phyloP scores from a whole-genome alignment of 2,329 filamentous ascomycete species.

The Metarhizium anisopliae region DNA sequence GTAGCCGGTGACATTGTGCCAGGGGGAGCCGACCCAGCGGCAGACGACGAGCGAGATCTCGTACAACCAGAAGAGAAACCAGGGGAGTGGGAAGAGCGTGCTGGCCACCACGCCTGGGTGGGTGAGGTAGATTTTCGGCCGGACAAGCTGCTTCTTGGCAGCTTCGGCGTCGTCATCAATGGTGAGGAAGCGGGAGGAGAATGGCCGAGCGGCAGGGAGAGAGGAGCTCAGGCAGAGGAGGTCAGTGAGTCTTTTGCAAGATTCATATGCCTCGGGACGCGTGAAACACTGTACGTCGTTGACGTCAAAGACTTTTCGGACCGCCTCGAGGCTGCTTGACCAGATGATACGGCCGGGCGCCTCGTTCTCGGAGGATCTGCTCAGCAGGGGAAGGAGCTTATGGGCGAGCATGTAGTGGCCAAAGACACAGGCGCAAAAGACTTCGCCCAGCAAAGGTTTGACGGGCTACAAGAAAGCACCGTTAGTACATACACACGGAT shows the following conservation, averaged over 20 bases:
- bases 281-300: conserved; percentile 70
- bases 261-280: conserved; percentile 65
- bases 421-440: conserved; percentile 90
- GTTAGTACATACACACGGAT: neutral
- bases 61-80: conserved; percentile 63
- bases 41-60: conserved; percentile 57
- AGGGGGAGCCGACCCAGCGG: conserved; percentile 74
- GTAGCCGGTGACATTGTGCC: conserved; percentile 75
- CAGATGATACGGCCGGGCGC: conserved; percentile 66
- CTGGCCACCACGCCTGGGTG: conserved; percentile 87
- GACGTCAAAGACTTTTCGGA: conserved; percentile 41
- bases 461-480: conserved; percentile 31
- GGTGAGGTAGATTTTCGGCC: conserved; percentile 62
- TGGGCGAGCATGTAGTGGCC: conserved; percentile 89
- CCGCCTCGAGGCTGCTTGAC: conserved; percentile 74
- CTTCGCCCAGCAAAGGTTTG: conserved; percentile 58
- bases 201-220: conserved; percentile 53
- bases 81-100: conserved; percentile 65
- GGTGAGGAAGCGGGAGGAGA: conserved; percentile 48
- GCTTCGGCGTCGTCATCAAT: conserved; percentile 12
- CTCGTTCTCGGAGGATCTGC: conserved; percentile 31
- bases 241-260: conserved; percentile 80
- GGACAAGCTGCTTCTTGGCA: conserved; percentile 8
- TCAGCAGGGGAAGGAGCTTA: conserved; percentile 66
- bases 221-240: conserved; percentile 65